Conservation (phyloP, 2,329 filamentous ascomycete genomes). For the Dactylonectria estremocensis region DNA sequence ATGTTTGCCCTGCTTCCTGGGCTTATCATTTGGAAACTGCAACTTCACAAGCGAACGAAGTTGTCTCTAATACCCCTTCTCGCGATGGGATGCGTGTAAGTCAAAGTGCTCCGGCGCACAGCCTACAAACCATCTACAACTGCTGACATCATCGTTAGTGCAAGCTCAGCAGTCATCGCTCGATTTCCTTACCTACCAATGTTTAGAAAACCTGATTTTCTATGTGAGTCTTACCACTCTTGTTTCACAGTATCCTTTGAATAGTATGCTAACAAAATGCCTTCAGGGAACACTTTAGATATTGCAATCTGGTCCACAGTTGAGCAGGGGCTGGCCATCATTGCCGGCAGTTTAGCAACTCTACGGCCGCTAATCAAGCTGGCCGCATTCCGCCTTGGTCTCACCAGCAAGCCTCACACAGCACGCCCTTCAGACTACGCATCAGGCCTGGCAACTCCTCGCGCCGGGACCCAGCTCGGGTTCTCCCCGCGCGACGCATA, state of each 20-base stretch:
- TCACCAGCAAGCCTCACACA: constrained; percentile 37
- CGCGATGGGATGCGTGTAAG: constrained; percentile 66
- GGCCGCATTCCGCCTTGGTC: constrained; percentile 26
- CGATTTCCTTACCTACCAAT: constrained; percentile 54
- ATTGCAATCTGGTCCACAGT: constrained; percentile 63
- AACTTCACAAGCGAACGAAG: constrained; percentile 66
- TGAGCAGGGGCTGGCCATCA: constrained; percentile 62
- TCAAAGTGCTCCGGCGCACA: neutral
- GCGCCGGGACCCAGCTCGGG: constrained; percentile 36
- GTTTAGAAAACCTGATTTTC: constrained; percentile 56
- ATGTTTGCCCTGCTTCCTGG: constrained; percentile 65
- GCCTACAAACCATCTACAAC: neutral
- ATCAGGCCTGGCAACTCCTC: constrained; percentile 14
- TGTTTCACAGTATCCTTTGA: fast-evolving
- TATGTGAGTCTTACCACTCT: constrained; percentile 49
- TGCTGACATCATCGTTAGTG: constrained; percentile 45
- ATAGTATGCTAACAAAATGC: neutral
- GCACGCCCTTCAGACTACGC: constrained; percentile 31
- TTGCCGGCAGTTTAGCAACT: constrained; percentile 60
- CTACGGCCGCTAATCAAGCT: constrained; percentile 57
- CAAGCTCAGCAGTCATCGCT: constrained; percentile 57
- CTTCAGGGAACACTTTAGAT: constrained; percentile 53
- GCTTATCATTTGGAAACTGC: constrained; percentile 66
- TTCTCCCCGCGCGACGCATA: constrained; percentile 30
- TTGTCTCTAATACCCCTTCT: constrained; percentile 65